These are phyloP conservation scores for Penicillium angulare DNA, from an alignment of 495 filamentous ascomycete genomes.

Conservation along the genomic window DNA sequence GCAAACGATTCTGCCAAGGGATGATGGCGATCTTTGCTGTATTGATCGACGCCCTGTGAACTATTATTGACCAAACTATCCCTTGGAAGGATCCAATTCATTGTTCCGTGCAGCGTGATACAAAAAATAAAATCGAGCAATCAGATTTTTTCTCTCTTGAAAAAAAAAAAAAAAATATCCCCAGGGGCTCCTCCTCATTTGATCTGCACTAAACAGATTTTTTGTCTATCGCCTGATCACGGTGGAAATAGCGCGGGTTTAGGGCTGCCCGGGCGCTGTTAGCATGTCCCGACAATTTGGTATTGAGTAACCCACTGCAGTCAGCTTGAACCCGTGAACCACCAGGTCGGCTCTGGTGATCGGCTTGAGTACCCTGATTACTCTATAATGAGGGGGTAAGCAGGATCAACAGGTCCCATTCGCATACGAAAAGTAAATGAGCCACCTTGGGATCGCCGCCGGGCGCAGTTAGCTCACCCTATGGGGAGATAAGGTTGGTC, in stretches of 20 bases:
- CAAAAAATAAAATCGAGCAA: conserved; percentile 4
- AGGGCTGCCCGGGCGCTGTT: not conserved
- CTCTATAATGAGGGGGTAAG: not conserved
- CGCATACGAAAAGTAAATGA: conserved; percentile 2
- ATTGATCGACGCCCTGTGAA: conserved; percentile 4
- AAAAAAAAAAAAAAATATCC: too few relatives aligned
- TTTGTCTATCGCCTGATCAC: not conserved
- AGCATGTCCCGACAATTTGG: too few relatives aligned
- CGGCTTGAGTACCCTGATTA: not conserved
- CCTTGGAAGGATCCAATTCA: conserved; percentile 9
- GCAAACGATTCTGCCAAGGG: not conserved
- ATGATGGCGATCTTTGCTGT: conserved; percentile 15
- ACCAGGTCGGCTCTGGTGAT: not conserved
- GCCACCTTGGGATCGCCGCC: conserved; percentile 10
- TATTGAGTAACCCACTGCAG: too few relatives aligned
- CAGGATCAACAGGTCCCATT: not conserved
- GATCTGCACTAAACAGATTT: not conserved
- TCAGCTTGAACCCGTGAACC: conserved; percentile 6
- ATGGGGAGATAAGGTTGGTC: conserved; percentile 33
- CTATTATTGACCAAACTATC: conserved; percentile 5
- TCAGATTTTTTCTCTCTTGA: not conserved
- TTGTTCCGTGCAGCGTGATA: conserved; percentile 8
- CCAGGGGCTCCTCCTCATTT: not conserved
- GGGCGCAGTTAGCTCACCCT: not conserved
- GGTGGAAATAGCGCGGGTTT: not conserved